Percentiles rank a stretch among this genome's conserved stretches.
Evolutionary conservation across 257 asterid genomes (phyloP).

Genomic region (Jaltomata sinuosa): DNA sequence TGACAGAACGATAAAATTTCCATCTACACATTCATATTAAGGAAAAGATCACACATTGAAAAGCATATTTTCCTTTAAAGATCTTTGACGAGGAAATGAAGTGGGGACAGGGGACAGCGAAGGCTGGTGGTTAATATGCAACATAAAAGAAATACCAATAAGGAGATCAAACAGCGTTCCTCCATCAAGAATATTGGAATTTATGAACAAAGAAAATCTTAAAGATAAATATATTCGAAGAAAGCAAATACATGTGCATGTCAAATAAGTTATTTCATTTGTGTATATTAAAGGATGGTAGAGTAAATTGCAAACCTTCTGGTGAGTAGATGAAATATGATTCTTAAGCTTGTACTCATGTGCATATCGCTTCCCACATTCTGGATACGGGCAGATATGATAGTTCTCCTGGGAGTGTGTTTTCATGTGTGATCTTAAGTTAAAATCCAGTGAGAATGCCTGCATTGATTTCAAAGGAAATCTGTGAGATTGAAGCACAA

Average conservation of each 20-base stretch:
- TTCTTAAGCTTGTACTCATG: conserved; percentile 96
- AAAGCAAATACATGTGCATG: background rate
- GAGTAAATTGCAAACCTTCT: conserved; percentile 44
- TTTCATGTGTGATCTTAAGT: conserved; percentile 95
- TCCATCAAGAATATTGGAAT: background rate
- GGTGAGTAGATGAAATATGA: conserved; percentile 75
- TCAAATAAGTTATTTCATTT: background rate
- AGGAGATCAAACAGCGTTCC: background rate
- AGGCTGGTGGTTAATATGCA: background rate
- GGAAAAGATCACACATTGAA: background rate
- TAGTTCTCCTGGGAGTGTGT: conserved; percentile 99
- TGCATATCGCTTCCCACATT: conserved; percentile 96
- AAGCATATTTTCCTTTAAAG: background rate
- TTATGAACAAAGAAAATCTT: background rate
- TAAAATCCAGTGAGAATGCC: conserved; percentile 98
- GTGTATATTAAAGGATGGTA: background rate
- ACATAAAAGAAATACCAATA: background rate
- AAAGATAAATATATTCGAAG: background rate
- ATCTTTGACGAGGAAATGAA: background rate
- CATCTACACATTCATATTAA: background rate
- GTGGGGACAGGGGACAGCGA: background rate
- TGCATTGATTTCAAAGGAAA: conserved; percentile 18
- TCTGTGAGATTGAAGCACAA: background rate
- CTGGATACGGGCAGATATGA: conserved; percentile 88
- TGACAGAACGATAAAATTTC: background rate